Conservation (phyloP, 257 asterid genomes). For the Plantago elongata region DNA sequence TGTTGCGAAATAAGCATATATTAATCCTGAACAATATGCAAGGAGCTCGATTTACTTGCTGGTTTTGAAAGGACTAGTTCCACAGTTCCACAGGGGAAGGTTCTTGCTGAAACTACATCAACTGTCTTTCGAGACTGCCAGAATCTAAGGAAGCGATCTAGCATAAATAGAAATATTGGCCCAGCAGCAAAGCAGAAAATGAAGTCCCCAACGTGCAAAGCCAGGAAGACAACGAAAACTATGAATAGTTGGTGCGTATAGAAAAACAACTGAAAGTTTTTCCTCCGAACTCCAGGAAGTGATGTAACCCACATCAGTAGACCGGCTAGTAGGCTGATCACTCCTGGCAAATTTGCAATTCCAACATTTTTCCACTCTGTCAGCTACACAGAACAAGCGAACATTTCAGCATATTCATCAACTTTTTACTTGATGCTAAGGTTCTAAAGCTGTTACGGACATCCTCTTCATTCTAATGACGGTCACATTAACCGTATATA, state of each 20-base stretch:
- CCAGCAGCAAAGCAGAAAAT: conserved; percentile 59
- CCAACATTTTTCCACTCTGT: conserved; percentile 42
- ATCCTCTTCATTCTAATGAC: too few relatives aligned
- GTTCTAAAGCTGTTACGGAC: too few relatives aligned
- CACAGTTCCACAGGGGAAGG: conserved; percentile 69
- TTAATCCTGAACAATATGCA: background rate
- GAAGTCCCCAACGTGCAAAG: conserved; percentile 62
- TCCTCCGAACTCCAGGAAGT: conserved; percentile 61
- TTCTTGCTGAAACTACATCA: conserved; percentile 47
- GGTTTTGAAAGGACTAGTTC: conserved; percentile 71
- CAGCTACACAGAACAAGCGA: conserved; percentile 41
- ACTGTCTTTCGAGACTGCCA: conserved; percentile 63
- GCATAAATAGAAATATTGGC: conserved; percentile 67
- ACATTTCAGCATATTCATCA: conserved; percentile 10
- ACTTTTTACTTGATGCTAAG: background rate
- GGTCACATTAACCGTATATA: too few relatives aligned
- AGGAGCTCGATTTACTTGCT: conserved; percentile 34
- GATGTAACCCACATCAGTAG: conserved; percentile 78
- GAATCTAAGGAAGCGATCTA: conserved; percentile 76
- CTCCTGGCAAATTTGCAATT: conserved; percentile 62
- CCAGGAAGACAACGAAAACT: conserved; percentile 59
- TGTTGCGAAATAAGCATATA: background rate
- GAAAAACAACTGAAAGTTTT: conserved; percentile 64
- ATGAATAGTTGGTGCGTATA: conserved; percentile 67
- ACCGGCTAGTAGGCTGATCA: conserved; percentile 61